Conservation (phyloP, 1,139 yeast genomes). For the Eremothecium cymbalariae region DNA sequence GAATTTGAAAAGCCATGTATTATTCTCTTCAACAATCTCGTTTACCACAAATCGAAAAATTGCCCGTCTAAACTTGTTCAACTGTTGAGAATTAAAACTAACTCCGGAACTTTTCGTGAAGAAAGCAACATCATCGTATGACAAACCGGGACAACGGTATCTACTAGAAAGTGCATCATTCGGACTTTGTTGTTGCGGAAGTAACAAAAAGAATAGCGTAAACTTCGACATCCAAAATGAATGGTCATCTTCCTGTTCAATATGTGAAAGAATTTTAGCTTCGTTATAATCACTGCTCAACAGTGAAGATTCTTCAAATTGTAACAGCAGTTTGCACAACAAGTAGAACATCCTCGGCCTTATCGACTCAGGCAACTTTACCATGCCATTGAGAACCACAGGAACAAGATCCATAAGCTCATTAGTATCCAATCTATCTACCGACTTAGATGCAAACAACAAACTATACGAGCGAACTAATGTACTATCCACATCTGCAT, state of each 20-base stretch:
- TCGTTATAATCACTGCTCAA: constrained; percentile 40
- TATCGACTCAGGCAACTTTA: constrained; percentile 33
- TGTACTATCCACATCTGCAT: constrained; percentile 39
- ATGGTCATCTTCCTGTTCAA: constrained; percentile 32
- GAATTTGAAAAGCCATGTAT: constrained; percentile 34
- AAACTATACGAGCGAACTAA: constrained; percentile 59
- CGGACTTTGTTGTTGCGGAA: constrained; percentile 35
- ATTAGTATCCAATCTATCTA: constrained; percentile 40
- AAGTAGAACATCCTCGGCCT: constrained; percentile 57
- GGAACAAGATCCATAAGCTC: constrained; percentile 41
- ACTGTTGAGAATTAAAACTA: constrained; percentile 42
- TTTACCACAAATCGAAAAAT: constrained; percentile 36
- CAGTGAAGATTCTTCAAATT: constrained; percentile 45
- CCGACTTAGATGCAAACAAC: constrained; percentile 57
- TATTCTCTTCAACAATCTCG: constrained; percentile 29
- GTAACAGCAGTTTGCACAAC: constrained; percentile 45
- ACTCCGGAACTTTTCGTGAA: constrained; percentile 65
- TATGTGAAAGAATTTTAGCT: constrained; percentile 31
- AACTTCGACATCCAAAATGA: constrained; percentile 41
- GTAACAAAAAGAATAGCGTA: constrained; percentile 49
- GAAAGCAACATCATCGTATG: constrained; percentile 46
- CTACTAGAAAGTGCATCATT: constrained; percentile 35
- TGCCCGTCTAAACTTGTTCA: constrained; percentile 43
- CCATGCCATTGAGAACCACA: constrained; percentile 40
- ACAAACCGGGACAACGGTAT: constrained; percentile 54